phyloP scores from a whole-genome alignment of 768 basidiomycete species.

The Lactarius vividus region DNA sequence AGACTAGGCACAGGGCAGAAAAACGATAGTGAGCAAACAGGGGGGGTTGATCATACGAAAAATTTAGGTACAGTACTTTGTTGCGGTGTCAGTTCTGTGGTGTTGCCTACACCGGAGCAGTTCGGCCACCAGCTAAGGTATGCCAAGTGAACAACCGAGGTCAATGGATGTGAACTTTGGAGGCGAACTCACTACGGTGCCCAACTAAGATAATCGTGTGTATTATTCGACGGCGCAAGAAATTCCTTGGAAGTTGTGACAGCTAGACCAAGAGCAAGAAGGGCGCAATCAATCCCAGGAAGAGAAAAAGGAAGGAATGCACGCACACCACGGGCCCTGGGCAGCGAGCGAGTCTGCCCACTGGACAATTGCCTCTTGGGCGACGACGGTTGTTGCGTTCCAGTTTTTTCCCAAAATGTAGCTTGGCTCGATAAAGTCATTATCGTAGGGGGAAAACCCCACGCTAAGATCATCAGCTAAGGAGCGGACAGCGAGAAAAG shows the following conservation, averaged over 20 bases:
- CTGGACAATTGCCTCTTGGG: constrained; percentile 24
- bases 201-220: constrained; percentile 27
- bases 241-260: constrained; percentile 30
- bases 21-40: neutral
- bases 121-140: constrained; percentile 31
- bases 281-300: neutral
- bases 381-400: constrained; percentile 15
- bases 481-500: constrained; percentile 18
- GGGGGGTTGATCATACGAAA: neutral
- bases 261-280: constrained; percentile 1
- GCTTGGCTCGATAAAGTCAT: constrained; percentile 23
- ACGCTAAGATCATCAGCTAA: constrained; percentile 9
- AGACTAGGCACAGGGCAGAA: constrained; percentile 21
- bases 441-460: constrained; percentile 19
- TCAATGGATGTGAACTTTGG: neutral
- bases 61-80: constrained; percentile 29
- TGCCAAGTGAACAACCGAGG: neutral
- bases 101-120: constrained; percentile 34
- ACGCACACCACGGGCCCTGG: constrained; percentile 28
- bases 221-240: constrained; percentile 9
- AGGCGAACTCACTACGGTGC: constrained; percentile 23
- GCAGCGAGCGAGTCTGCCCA: constrained; percentile 26
- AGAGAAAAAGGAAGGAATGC: neutral
- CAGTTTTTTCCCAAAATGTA: constrained; percentile 21
- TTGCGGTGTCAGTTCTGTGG: constrained; percentile 32